phyloP scores from a whole-genome alignment of 805 yeast genomes.

The Yamadazyma ubonensis region DNA sequence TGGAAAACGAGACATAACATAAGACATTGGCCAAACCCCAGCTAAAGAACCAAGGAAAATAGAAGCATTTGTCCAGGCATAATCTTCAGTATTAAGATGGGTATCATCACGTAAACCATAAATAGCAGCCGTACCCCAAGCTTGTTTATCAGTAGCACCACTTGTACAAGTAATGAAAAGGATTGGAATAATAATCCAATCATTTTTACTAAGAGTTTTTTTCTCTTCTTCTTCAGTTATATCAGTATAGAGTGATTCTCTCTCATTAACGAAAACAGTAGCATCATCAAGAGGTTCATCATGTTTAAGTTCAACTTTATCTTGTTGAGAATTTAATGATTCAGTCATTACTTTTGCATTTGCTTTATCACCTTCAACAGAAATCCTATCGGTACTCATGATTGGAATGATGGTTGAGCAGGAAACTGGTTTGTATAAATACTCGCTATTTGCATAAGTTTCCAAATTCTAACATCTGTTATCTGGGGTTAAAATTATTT shows the following conservation, averaged over 20 bases:
- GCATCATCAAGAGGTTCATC: constrained; percentile 14
- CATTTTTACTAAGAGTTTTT: constrained; percentile 15
- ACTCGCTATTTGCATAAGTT: not conserved
- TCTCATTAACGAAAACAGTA: constrained; percentile 15
- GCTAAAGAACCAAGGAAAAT: constrained; percentile 19
- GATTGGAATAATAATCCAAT: constrained; percentile 17
- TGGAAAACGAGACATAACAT: constrained; percentile 19
- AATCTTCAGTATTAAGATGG: constrained; percentile 15
- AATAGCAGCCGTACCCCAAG: constrained; percentile 20
- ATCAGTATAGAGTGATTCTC: constrained; percentile 13
- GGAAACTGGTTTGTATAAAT: too few relatives aligned
- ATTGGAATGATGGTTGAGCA: too few relatives aligned
- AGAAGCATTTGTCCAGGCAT: constrained; percentile 21
- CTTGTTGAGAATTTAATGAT: not conserved
- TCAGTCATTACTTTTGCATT: not conserved
- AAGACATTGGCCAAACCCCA: constrained; percentile 21
- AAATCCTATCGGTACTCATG: not conserved
- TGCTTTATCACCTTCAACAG: not conserved
- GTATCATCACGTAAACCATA: constrained; percentile 18
- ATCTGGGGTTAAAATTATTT: too few relatives aligned
- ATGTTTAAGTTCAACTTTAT: not conserved
- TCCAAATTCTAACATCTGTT: not conserved
- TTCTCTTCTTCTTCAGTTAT: constrained; percentile 17
- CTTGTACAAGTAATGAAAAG: constrained; percentile 18
- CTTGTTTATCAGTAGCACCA: constrained; percentile 22